Percentiles rank a stretch among this genome's conserved stretches.
Conservation (phyloP, 768 basidiomycete genomes). For the Lactifluus volemus region DNA sequence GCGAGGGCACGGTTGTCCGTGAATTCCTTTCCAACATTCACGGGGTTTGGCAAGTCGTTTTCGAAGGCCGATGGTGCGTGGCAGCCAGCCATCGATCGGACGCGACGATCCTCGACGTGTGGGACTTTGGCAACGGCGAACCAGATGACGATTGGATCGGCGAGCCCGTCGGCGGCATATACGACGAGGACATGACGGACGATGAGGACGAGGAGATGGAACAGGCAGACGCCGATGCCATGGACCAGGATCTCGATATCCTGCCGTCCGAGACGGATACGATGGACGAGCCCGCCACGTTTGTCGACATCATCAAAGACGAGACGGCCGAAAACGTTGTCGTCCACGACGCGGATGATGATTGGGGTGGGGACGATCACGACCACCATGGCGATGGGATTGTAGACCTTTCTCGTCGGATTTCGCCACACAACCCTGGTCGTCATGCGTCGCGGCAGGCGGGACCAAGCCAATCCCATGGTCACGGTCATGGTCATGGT, state of each 20-base stretch:
- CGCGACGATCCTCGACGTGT: slow-evolving; percentile 75
- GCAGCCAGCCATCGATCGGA: slow-evolving; percentile 83
- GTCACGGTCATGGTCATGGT: background rate
- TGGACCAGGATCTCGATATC: slow-evolving; percentile 56
- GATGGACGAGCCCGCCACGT: slow-evolving; percentile 21
- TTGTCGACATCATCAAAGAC: slow-evolving; percentile 10
- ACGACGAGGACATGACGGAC: slow-evolving; percentile 58
- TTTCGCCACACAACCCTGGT: background rate
- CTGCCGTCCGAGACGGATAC: slow-evolving; percentile 20
- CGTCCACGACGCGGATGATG: slow-evolving; percentile 1
- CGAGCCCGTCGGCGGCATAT: slow-evolving; percentile 65
- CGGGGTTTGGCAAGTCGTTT: slow-evolving; percentile 97
- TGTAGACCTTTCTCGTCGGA: background rate
- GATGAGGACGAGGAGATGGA: slow-evolving; percentile 44
- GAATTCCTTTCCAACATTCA: slow-evolving; percentile 88
- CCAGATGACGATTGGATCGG: slow-evolving; percentile 74
- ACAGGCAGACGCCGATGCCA: slow-evolving; percentile 56
- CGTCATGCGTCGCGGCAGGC: slow-evolving; percentile 3
- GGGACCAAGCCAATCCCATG: slow-evolving; percentile 7
- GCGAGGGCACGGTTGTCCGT: slow-evolving; percentile 75
- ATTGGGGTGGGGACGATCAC: slow-evolving; percentile 8
- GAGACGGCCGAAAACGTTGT: background rate
- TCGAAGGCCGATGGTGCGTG: slow-evolving; percentile 90
- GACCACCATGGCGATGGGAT: background rate
- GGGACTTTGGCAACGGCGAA: slow-evolving; percentile 73